A percentile compares a stretch with the other conserved stretches of the same genome.
phyloP scores from a whole-genome alignment of 768 basidiomycete genomes.

The Boletus rufocinnamomeus region DNA sequence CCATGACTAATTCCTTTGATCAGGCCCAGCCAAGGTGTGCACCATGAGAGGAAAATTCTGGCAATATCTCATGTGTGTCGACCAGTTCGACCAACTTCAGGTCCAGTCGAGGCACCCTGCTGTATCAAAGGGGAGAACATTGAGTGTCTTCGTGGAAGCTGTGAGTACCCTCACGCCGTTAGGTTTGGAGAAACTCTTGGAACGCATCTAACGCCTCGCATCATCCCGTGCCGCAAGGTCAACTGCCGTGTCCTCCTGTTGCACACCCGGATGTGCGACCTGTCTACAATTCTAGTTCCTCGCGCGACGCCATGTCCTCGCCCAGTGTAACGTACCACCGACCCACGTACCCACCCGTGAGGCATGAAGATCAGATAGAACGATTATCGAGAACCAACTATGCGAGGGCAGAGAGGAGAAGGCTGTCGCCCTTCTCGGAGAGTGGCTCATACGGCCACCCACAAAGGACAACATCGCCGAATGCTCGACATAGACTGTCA shows the following conservation, averaged over 20 bases:
- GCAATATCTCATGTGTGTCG: constrained; percentile 66
- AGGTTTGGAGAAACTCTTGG: not conserved
- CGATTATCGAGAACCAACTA: constrained; percentile 29
- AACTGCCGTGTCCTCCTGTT: constrained; percentile 27
- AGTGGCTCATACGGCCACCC: constrained; percentile 22
- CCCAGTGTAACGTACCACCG: constrained; percentile 1
- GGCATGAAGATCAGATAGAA: constrained; percentile 34
- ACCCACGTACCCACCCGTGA: constrained; percentile 15
- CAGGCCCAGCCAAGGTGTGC: constrained; percentile 70
- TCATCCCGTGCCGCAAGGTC: constrained; percentile 31
- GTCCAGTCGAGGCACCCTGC: constrained; percentile 58
- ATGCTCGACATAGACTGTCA: not conserved
- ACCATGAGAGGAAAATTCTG: constrained; percentile 67
- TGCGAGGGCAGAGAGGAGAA: constrained; percentile 7
- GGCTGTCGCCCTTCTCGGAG: constrained; percentile 20
- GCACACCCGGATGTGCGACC: constrained; percentile 11
- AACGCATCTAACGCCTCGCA: constrained; percentile 9
- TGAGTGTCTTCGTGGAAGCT: constrained; percentile 60
- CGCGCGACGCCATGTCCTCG: constrained; percentile 14
- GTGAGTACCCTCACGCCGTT: constrained; percentile 47
- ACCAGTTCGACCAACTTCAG: constrained; percentile 50
- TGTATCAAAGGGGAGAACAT: constrained; percentile 52
- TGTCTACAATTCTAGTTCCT: constrained; percentile 22
- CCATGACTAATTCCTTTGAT: constrained; percentile 1
- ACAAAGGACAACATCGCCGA: constrained; percentile 13